Evolutionary conservation across 495 filamentous ascomycete species (phyloP), one percentile per base, ranked within the genome.

Genomic region (Aspergillus asperescens): DNA sequence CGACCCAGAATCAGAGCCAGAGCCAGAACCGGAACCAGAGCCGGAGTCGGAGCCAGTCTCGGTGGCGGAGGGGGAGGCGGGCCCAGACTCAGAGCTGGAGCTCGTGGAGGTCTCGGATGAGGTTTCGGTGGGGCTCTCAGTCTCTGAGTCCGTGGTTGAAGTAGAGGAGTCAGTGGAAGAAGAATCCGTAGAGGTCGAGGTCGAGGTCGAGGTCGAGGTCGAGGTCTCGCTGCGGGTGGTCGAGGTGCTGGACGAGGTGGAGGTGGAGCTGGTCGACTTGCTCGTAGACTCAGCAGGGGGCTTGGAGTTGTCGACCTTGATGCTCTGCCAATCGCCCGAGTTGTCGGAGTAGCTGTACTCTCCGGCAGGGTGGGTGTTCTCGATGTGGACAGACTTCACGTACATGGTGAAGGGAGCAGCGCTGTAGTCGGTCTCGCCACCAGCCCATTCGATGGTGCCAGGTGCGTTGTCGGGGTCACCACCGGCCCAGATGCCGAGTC

Each of bases 401-500:
- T 74, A 82, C 82, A 89, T 88, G 58, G 74, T 81, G 72, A 79
- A 91, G 7, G 87, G 87, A 3, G 68, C 83, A 45, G 81, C 63
- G 43, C 58, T 62, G 71, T 82, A 91, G 68, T 88, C 80, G 13
- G 83, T 87, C 49, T 70, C 52, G 48, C 88, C 88, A 44, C 87
- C 87, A 48, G 88, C 86, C 88, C 88, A 92, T 48, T 86, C 62
- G 55, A 77, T 69, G 42, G 71, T 79, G 54, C 74, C 71, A 43
- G 77, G 65, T 5, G 81, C 60, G 58, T 89, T 86, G 58, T 68
- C 69, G 1, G 84, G 64, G 60, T 91, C 89, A 59, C 90, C 90
- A 62, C 86, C 90, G 55, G 82, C 78, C 90, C 90, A 95, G 39
- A 82, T 77, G 48, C 90, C 89, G 50, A 95, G 77, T 68, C 86